Evolutionary conservation across 192 early-diverging fungal species (phyloP), one percentile per base, ranked within the genome.

Genomic region (Dispira simplex): DNA sequence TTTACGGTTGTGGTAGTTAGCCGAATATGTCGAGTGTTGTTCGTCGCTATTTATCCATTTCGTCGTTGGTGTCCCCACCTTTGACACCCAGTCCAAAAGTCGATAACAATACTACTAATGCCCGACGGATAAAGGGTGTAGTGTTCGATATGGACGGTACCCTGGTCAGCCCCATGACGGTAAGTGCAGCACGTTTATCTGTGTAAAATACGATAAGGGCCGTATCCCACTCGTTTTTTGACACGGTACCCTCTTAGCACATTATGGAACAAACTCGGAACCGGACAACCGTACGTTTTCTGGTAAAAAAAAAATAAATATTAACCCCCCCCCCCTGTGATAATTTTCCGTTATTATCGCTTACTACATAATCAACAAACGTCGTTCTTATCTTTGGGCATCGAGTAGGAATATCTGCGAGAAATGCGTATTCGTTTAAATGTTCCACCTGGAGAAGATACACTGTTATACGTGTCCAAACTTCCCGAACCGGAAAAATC

Each of bases 141-240:
- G 54, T 56, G 3, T 56, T 56, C 23, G 54, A 56, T 26, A 77
- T 77, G 75, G 75, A 77, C 47, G 75, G 75, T 44, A 77, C 75
- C 10, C 62, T 77, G 51, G 69, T 73, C 16, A 72, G 67, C 23
- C 70, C 75, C 11, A 77, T 77, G 44, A 72, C 54, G 54, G 54
- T 56, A 56, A 56, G 54, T 56, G 21, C 18, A 21, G 8, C 49
- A 23, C 1, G 49, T 20, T 23, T 8, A 51, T 8, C 49, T 3
- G 23, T 51, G n/a, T 1, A 18, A 18, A 20, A 8, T 18, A 56
- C 4, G 25, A 23, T 1, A 26, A 56, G 9, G 20, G 28, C 12
- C 25, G 9, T 18, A 14, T 3, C 28, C 25, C 12, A 27, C 54
- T 56, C 25, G n/a, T 39, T 39, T 39, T 39, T 6, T 1, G 6